Conservation (phyloP, 352 stramenopile species). For the Peronospora destructor region DNA sequence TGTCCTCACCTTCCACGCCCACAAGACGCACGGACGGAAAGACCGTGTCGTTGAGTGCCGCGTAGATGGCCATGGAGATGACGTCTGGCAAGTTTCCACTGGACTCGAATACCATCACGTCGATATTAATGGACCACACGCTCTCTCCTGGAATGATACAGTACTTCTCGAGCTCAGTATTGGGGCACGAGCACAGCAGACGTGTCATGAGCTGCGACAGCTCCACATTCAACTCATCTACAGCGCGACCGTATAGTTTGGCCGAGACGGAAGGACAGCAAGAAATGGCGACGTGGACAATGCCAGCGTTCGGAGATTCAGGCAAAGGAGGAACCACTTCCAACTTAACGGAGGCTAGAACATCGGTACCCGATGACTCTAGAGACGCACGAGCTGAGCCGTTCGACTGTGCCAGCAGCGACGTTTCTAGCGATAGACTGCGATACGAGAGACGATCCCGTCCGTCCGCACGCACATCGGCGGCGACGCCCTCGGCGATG, state of each 20-base stretch:
- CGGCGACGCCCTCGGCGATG: constrained; percentile 63
- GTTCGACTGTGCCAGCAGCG: constrained; percentile 68
- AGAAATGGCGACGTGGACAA: constrained; percentile 51
- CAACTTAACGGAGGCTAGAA: constrained; percentile 74
- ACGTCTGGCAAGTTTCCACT: constrained; percentile 66
- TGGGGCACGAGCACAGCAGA: constrained; percentile 47
- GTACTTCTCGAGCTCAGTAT: constrained; percentile 45
- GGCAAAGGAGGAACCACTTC: constrained; percentile 47
- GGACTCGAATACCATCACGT: constrained; percentile 78
- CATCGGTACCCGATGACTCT: constrained; percentile 56
- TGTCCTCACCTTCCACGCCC: constrained; percentile 67
- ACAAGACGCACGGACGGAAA: constrained; percentile 62
- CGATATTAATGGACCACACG: constrained; percentile 64
- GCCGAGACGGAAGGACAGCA: constrained; percentile 70
- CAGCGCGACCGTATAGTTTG: constrained; percentile 59
- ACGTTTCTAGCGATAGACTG: constrained; percentile 56
- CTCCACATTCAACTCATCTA: constrained; percentile 74
- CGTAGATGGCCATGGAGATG: constrained; percentile 76
- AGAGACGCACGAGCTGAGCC: constrained; percentile 67
- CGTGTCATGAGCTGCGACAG: constrained; percentile 73
- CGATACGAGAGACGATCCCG: constrained; percentile 60
- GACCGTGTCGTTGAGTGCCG: constrained; percentile 71
- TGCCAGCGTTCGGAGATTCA: constrained; percentile 40
- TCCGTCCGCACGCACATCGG: constrained; percentile 62
- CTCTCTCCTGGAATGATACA: constrained; percentile 68